Percentiles rank a stretch among this genome's conserved stretches.
phyloP scores from a whole-genome alignment of 371 early-diverging fungal genomes.

The Aphelidium insulamus region DNA sequence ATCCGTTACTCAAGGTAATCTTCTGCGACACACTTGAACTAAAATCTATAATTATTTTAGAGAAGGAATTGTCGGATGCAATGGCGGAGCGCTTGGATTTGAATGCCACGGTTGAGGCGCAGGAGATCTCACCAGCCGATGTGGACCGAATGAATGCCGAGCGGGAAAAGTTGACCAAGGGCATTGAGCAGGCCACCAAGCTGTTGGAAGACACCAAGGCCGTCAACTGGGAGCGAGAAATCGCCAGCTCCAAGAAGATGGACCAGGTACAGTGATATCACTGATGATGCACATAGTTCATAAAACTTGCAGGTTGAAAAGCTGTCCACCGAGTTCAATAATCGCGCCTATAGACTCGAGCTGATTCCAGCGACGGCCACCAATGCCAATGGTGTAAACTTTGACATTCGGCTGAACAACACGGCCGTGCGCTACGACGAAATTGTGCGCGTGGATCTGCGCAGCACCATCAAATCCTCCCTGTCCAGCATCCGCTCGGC shows the following conservation, averaged over 20 bases:
- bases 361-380: not conserved
- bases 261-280: constrained; percentile 11
- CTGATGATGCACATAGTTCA: not conserved
- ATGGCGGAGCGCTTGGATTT: constrained; percentile 23
- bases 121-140: constrained; percentile 53
- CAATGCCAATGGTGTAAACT: constrained; percentile 3
- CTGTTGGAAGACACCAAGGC: constrained; percentile 14
- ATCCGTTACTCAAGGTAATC: too few relatives aligned
- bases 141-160: constrained; percentile 57
- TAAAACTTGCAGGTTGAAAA: not conserved
- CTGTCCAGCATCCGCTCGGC: not conserved
- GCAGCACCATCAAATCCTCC: not conserved
- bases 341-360: not conserved
- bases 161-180: constrained; percentile 22
- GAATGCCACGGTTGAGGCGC: constrained; percentile 29
- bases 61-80: constrained; percentile 18
- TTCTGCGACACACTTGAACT: not conserved
- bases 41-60: not conserved
- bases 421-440: constrained; percentile 10
- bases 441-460: too few relatives aligned
- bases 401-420: constrained; percentile 13
- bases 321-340: not conserved
- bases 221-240: constrained; percentile 22
- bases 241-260: constrained; percentile 16
- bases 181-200: constrained; percentile 8